Base-by-base conservation (phyloP, 2,329 filamentous ascomycete species). In the Phialophora tarda region DNA sequence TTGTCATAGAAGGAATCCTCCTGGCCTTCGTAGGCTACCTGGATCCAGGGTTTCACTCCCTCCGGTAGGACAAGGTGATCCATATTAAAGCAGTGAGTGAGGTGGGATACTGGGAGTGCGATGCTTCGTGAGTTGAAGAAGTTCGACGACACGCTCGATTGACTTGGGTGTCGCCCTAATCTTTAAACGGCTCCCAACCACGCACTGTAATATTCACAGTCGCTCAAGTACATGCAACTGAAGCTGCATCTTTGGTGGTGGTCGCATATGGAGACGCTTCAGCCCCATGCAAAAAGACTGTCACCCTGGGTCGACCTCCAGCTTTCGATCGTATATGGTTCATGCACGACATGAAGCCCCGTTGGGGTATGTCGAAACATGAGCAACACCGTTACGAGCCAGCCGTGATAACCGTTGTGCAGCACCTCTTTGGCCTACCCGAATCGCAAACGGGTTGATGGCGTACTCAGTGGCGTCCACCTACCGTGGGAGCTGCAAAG, bases 61-160 rank as follows among this genome's bases (percentile, higher is more conserved):
- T 53, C 48, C 26, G 48, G 48, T 23, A 53, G 48, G 26, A 53
- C 48, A 14, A 53, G 21, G 5, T 53, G 48, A 24, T 53, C 48
- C 48, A 53, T 53, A 14, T 24, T 10, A 26, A 41, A 41, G 38
- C 14, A 12, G 38, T 44, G 38, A 44, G 4, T n/a, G 5, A 8
- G 1, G 14, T 17, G 12, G 17, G 14, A n/a, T n/a, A 26, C 26
- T 12, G 26, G n/a, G 10, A 14, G n/a, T 53, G 23, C 26, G 8
- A 53, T 2, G 2, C 21, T 26, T 12, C 5, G 10, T 21, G 48
- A 2, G 48, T 5, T 26, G 26, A 21, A 53, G 38, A 44, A n/a
- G 38, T n/a, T 44, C n/a, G 38, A 44, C 38, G 38, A 44, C 14
- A 44, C 14, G 38, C 38, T 8, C 38, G 17, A 7, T 44, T 8